Evolutionary conservation across 2,329 filamentous ascomycete species (phyloP), one percentile per base, ranked within the genome.

Genomic region (Setomelanomma holmii): DNA sequence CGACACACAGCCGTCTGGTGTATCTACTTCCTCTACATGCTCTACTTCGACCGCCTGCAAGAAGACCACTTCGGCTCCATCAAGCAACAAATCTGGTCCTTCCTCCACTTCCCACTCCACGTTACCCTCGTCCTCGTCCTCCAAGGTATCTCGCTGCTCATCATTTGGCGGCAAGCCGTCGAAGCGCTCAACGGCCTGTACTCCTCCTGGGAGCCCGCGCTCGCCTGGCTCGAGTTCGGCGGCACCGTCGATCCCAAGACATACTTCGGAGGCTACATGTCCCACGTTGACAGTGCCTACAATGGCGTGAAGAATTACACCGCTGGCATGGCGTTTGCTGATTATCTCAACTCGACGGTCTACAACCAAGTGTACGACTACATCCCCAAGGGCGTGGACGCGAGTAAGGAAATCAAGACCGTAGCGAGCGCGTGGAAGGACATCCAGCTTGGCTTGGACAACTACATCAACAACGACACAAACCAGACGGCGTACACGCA

Each of bases 11-110:
- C 64, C 1, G 55, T 75, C 7, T 49, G 72, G 12, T 71, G 75
- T 45, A 71, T 76, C 39, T 68, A 70, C 51, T 64, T 72, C 43
- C 55, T 73, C 4, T 73, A 69, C 60, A 68, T 71, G 63, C 55
- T 72, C 21, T 73, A 73, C 61, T 73, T 73, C 35, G 71, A 73
- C 45, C 62, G 62, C 21, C 51, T 71, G 21, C 59, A 63, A 4
- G 61, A 70, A 36, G 58, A 66, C 12, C 68, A 72, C 40, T 73
- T 72, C 19, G 69, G 69, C 36, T 63, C 53, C 36, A 71, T 72
- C 50, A 66, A 66, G 23, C 71, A 73, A 46, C 71, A 73, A 47
- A 42, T 68, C 11, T 73, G 69, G 69, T 58, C 60, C 5, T 65
- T 68, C 19, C 39, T 64, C 4, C 70, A 74, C 52, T 71, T 71